Conservation (phyloP, 2,329 filamentous ascomycete genomes). For the Bipolaris victoriae region DNA sequence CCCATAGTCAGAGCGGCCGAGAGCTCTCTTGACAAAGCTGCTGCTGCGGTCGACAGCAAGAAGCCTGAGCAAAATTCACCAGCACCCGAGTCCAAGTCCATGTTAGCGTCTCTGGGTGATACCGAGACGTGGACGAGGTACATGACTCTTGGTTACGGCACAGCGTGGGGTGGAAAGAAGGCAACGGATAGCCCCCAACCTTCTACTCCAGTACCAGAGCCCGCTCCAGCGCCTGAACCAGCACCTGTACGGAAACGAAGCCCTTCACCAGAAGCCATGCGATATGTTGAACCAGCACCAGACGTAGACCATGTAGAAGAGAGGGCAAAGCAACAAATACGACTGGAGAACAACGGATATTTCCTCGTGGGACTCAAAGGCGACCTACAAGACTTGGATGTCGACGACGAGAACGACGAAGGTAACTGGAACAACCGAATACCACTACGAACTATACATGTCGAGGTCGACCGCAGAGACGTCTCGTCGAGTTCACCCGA, state of each 20-base stretch:
- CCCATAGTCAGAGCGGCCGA: constrained; percentile 56
- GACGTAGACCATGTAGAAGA: constrained; percentile 60
- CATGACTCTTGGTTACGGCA: constrained; percentile 57
- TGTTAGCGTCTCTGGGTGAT: constrained; percentile 50
- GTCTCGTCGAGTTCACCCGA: constrained; percentile 11
- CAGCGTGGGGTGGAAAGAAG: constrained; percentile 46
- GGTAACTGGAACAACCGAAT: constrained; percentile 57
- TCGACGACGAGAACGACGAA: constrained; percentile 51
- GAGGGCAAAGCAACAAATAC: constrained; percentile 63
- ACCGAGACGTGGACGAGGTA: constrained; percentile 59
- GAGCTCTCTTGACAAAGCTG: constrained; percentile 52
- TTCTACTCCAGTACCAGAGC: neutral
- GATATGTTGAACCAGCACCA: constrained; percentile 45
- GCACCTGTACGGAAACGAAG: constrained; percentile 11
- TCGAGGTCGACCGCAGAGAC: constrained; percentile 63
- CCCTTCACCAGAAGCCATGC: constrained; percentile 39
- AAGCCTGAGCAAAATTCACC: constrained; percentile 21
- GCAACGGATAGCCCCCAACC: constrained; percentile 1
- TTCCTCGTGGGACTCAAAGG: constrained; percentile 74
- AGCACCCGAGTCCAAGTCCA: constrained; percentile 29
- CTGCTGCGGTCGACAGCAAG: constrained; percentile 42
- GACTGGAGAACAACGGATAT: constrained; percentile 56
- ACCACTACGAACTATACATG: constrained; percentile 68
- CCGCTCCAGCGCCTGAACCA: neutral
- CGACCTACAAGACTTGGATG: constrained; percentile 62